These are phyloP conservation scores for Magnaporthiopsis rhizophila DNA, from an alignment of 2,329 filamentous ascomycete genomes.

Conservation along the genomic window DNA sequence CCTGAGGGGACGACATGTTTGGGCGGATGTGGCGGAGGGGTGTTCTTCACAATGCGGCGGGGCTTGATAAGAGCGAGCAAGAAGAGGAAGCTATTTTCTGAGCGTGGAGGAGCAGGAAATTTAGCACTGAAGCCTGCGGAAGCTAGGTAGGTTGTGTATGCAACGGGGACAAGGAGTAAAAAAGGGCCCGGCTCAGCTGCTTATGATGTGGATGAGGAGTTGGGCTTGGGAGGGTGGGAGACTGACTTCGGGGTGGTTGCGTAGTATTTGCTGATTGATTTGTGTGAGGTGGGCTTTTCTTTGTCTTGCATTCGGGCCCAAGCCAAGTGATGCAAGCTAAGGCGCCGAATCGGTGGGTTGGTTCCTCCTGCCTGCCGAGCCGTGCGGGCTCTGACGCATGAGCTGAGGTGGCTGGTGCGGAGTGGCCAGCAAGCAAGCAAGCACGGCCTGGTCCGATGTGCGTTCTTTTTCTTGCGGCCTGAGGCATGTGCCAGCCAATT, in stretches of 20 bases:
- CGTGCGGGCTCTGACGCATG: background rate
- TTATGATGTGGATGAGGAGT: background rate
- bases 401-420: background rate
- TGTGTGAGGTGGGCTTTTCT: background rate
- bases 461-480: background rate
- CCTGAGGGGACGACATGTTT: conserved; percentile 63
- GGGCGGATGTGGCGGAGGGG: conserved; percentile 4
- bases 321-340: background rate
- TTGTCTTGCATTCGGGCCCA: background rate
- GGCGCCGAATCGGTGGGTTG: background rate
- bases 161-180: background rate
- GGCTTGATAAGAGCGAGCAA: background rate
- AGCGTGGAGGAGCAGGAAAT: background rate
- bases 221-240: background rate
- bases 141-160: background rate
- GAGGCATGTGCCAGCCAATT: background rate
- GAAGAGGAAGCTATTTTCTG: background rate
- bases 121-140: background rate
- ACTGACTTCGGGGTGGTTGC: background rate
- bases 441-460: background rate
- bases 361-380: background rate
- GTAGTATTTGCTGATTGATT: background rate
- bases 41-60: conserved; percentile 12
- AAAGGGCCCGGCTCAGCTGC: background rate
- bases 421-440: background rate